Conservation (phyloP, 345 rosid species). For the Arabidopsis arenosa region DNA sequence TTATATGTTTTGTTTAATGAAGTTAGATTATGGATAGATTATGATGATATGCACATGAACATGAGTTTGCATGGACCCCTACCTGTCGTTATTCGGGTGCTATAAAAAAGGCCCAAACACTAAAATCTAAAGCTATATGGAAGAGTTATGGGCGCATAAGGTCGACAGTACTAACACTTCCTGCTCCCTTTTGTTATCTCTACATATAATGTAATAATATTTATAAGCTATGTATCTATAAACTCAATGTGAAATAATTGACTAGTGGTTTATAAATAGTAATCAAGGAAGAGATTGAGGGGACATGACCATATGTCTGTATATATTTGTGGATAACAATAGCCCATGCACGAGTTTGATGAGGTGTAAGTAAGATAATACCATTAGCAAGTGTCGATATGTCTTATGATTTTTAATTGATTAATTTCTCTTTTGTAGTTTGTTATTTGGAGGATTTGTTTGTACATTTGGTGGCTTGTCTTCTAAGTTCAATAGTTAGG, state of each 20-base stretch:
- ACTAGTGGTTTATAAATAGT: constrained; percentile 5
- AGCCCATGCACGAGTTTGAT: constrained; percentile 37
- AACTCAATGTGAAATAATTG: background rate
- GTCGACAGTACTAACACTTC: constrained; percentile 22
- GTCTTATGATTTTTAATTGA: constrained; percentile 23
- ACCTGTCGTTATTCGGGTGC: constrained; percentile 18
- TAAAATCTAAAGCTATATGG: constrained; percentile 32
- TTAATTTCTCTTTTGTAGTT: constrained; percentile 32
- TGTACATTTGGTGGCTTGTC: constrained; percentile 43
- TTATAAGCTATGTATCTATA: background rate
- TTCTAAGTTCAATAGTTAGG: constrained; percentile 35
- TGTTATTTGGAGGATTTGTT: constrained; percentile 39
- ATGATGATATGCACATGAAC: constrained; percentile 16
- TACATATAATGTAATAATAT: background rate
- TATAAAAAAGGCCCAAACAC: constrained; percentile 22
- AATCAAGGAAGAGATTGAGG: constrained; percentile 20
- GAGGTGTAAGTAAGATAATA: constrained; percentile 36
- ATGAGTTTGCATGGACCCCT: constrained; percentile 41
- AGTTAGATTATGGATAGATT: constrained; percentile 1
- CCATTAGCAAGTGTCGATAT: constrained; percentile 17
- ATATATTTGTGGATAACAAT: constrained; percentile 36
- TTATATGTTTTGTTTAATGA: background rate
- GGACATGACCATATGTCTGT: constrained; percentile 18
- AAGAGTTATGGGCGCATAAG: constrained; percentile 25
- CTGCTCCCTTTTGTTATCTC: constrained; percentile 26